Base-by-base conservation (phyloP, 805 yeast species). In the Hanseniaspora valbyensis region DNA sequence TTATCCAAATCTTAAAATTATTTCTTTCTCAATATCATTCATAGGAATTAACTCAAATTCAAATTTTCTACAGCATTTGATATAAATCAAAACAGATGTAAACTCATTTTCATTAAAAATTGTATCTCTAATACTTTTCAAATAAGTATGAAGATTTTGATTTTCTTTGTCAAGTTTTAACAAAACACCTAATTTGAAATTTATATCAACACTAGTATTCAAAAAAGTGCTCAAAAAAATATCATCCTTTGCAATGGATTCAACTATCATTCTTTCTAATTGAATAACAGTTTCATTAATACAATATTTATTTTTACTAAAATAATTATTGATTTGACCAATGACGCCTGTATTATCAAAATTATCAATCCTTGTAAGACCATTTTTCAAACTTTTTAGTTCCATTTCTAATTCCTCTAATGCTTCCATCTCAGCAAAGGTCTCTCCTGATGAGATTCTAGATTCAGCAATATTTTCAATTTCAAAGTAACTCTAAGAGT, bases 371-470 rank as follows among this genome's bases (percentile, higher is more conserved):
- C 24, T 39, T 12, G 42, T 39, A 4, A 39, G 16, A 9, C 42
- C 42, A 16, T 39, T 24, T 25, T 25, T 18, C 18, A 39, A 13
- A 4, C 9, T 22, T n/a, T 25, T 24, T 8, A 25, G 4, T 4
- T 38, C 42, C 29, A 38, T 38, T 21, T 38, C 29, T 28, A 38
- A n/a, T 13, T 22, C 36, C 26, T 39, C 34, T 5, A 14, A 13
- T 2, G 30, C 14, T 10, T 43, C 37, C 2, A 16, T 29, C 8
- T 12, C 32, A 2, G 37, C 41, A 10, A 6, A 40, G 0, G 51
- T 48, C 26, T 48, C 45, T 0, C 44, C 51, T 8, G 51, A 48
- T 2, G 51, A 48, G 4, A 48, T 30, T 40, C 51, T 48, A 2
- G 44, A 32, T 12, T 48, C 51, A n/a, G n/a, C n/a, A n/a, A n/a